phyloP scores from a whole-genome alignment of 352 stramenopile species.

The Pilasporangium apinafurcum region DNA sequence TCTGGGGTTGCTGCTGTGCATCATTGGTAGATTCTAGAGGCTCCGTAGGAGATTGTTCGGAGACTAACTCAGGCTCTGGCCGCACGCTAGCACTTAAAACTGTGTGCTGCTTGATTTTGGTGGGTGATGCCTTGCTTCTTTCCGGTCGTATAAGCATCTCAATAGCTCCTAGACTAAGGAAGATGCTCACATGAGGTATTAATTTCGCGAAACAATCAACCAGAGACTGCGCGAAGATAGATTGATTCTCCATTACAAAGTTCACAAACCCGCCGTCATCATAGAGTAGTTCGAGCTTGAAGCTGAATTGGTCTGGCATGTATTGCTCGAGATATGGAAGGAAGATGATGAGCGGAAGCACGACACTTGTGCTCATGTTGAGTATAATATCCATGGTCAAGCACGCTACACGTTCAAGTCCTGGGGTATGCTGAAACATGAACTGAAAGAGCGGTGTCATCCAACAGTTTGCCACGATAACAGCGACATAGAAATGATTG shows the following conservation, averaged over 20 bases:
- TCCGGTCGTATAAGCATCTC: too few species aligned
- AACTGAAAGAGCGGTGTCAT: slow-evolving; percentile 13
- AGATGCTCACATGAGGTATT: too few species aligned
- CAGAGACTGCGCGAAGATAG: not conserved
- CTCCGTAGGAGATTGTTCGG: too few species aligned
- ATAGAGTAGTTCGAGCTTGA: slow-evolving; percentile 2
- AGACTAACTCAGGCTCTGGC: too few species aligned
- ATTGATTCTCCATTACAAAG: not conserved
- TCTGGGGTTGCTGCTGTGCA: too few species aligned
- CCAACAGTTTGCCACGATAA: slow-evolving; percentile 16
- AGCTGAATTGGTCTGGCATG: not conserved
- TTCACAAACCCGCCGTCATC: slow-evolving; percentile 1
- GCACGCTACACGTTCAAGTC: slow-evolving; percentile 2
- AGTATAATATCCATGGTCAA: not conserved
- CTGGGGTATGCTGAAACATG: not conserved
- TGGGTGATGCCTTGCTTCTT: too few species aligned
- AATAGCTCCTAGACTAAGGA: slow-evolving; percentile 21
- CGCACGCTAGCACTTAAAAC: too few species aligned
- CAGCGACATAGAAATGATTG: slow-evolving; percentile 8
- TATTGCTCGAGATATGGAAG: not conserved
- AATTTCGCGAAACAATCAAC: slow-evolving; percentile 4
- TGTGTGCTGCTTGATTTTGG: too few species aligned
- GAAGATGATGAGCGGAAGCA: slow-evolving; percentile 6
- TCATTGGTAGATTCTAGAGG: too few species aligned
- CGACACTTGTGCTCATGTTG: slow-evolving; percentile 1